Evolutionary conservation across 805 yeast genomes (phyloP).

Genomic region (Saturnispora kantuleensis): DNA sequence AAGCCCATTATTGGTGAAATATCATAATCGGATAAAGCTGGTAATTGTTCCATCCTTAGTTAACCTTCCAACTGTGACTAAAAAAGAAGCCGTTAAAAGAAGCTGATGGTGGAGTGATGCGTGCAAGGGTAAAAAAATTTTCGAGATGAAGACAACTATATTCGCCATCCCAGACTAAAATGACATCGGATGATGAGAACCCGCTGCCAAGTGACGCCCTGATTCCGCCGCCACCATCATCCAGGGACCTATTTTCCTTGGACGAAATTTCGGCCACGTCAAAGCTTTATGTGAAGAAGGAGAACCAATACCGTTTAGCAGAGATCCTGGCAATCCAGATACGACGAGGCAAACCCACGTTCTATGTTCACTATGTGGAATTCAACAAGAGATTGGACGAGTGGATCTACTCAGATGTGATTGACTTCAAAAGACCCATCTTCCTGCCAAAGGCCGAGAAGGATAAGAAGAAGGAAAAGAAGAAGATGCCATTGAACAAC

Average conservation of each 20-base stretch:
- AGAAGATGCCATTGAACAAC: conserved; percentile 16
- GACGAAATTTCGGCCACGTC: conserved; percentile 65
- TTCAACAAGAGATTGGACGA: conserved; percentile 95
- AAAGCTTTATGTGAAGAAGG: conserved; percentile 74
- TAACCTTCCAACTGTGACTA: too few species aligned
- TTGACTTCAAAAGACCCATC: conserved; percentile 63
- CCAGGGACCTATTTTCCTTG: conserved; percentile 21
- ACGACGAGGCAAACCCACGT: conserved; percentile 67
- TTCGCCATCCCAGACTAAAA: conserved; percentile 3
- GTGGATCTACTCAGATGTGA: conserved; percentile 70
- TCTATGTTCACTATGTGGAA: conserved; percentile 89
- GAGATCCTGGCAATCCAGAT: conserved; percentile 72
- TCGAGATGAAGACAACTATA: too few species aligned
- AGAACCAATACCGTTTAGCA: conserved; percentile 69
- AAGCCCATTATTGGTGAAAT: conserved; percentile 69
- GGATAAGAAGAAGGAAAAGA: conserved; percentile 32
- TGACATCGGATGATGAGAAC: conserved; percentile 25
- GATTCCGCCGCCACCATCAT: conserved; percentile 25
- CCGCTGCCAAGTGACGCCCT: conserved; percentile 21
- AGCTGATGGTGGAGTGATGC: too few species aligned
- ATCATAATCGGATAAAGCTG: conserved; percentile 53
- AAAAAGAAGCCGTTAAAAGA: too few species aligned
- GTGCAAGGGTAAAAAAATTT: too few species aligned
- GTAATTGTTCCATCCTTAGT: conserved; percentile 24
- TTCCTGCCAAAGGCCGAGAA: conserved; percentile 56